phyloP scores from a whole-genome alignment of 768 basidiomycete species.

The Kwoniella sp. region DNA sequence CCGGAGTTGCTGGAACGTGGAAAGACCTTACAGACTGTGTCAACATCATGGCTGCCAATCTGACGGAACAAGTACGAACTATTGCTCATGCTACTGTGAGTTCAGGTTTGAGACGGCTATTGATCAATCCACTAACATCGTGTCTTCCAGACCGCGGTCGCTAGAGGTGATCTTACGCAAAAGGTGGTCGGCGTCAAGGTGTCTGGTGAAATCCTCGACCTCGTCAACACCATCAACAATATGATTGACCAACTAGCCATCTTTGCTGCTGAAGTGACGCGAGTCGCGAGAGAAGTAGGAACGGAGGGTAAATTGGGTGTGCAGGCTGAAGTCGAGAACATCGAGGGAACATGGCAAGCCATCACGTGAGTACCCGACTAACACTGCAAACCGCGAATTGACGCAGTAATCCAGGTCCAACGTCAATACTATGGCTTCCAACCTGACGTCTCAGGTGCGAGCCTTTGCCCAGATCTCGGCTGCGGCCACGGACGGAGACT shows the following conservation, averaged over 20 bases:
- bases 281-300: slow-evolving; percentile 94
- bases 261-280: slow-evolving; percentile 78
- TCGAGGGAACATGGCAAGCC: slow-evolving; percentile 97
- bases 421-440: slow-evolving; percentile 85
- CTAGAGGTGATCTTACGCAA: slow-evolving; percentile 84
- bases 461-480: slow-evolving; percentile 98
- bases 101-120: slow-evolving; percentile 23
- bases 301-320: slow-evolving; percentile 98
- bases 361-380: too few relatives aligned
- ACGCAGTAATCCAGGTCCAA: too few relatives aligned
- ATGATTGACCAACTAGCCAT: slow-evolving; percentile 55
- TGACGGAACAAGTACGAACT: slow-evolving; percentile 66
- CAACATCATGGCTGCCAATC: slow-evolving; percentile 89
- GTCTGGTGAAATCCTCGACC: slow-evolving; percentile 88
- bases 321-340: slow-evolving; percentile 92
- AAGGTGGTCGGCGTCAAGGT: slow-evolving; percentile 91
- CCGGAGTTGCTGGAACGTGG: slow-evolving; percentile 49
- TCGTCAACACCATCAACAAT: slow-evolving; percentile 94
- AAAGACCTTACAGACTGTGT: slow-evolving; percentile 52
- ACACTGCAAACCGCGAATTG: too few relatives aligned
- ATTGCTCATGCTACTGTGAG: slow-evolving; percentile 86
- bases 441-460: slow-evolving; percentile 59
- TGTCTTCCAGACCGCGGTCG: slow-evolving; percentile 71
- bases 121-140: background rate
- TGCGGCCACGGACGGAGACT: slow-evolving; percentile 97